These are phyloP conservation scores for Madurella fahalii DNA, from an alignment of 2,329 filamentous ascomycete species.

Conservation along the genomic window DNA sequence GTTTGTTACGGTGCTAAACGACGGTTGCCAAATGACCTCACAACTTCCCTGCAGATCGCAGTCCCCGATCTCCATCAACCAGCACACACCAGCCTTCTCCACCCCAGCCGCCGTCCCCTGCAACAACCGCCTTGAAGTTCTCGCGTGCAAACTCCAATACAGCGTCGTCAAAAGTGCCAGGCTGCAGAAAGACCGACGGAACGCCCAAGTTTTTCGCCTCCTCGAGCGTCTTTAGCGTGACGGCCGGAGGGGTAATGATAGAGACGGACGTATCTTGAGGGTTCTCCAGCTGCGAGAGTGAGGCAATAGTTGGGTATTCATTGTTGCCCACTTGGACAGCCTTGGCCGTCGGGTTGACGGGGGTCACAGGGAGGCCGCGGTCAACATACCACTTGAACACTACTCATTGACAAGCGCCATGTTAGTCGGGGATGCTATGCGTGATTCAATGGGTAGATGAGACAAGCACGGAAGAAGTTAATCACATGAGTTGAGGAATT, in stretches of 20 bases:
- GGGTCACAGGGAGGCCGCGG: conserved; percentile 71
- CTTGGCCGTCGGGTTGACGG: conserved; percentile 71
- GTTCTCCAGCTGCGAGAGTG: conserved; percentile 60
- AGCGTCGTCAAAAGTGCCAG: conserved; percentile 77
- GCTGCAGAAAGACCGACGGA: conserved; percentile 81
- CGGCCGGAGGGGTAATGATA: conserved; percentile 79
- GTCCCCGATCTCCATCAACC: conserved; percentile 70
- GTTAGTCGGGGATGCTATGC: no score
- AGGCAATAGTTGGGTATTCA: conserved; percentile 60
- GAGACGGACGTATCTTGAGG: conserved; percentile 72
- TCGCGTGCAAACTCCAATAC: conserved; percentile 65
- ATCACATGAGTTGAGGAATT: neutral
- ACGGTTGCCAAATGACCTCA: conserved; percentile 1
- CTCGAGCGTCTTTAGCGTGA: conserved; percentile 68
- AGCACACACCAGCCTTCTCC: conserved; percentile 82
- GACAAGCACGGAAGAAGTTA: neutral
- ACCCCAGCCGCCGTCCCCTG: conserved; percentile 59
- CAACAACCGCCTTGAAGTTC: conserved; percentile 66
- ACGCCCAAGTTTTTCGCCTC: conserved; percentile 74
- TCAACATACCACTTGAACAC: conserved; percentile 87
- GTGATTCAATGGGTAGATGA: neutral
- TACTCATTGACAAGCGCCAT: no score
- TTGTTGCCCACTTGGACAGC: conserved; percentile 58
- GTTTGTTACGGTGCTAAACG: no score
- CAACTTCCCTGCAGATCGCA: conserved; percentile 48